Conservation (phyloP, 2,329 filamentous ascomycete species). For the Ascochyta rabiei region DNA sequence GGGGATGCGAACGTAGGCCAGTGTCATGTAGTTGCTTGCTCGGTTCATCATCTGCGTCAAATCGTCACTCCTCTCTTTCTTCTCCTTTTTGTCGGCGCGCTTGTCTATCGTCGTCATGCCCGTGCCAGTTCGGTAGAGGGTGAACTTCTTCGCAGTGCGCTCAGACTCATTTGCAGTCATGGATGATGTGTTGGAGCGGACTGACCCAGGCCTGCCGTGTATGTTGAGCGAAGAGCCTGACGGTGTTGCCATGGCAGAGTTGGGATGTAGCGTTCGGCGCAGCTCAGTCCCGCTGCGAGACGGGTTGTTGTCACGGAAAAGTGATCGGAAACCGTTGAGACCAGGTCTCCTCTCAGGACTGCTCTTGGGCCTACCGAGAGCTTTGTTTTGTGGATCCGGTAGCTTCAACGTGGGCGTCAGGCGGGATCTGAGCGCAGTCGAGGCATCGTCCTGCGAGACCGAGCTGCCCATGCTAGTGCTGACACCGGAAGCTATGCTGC, state of each 20-base stretch:
- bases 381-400: constrained; percentile 51
- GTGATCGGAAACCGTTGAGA: constrained; percentile 40
- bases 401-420: constrained; percentile 78
- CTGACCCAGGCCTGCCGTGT: constrained; percentile 36
- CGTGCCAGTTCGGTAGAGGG: constrained; percentile 48
- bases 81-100: constrained; percentile 51
- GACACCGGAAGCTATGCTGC: constrained; percentile 27
- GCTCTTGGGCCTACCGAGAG: constrained; percentile 34
- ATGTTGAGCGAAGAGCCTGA: constrained; percentile 20
- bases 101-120: constrained; percentile 50
- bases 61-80: constrained; percentile 77
- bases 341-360: constrained; percentile 33
- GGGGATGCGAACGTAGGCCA: constrained; percentile 92
- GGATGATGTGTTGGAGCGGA: constrained; percentile 35
- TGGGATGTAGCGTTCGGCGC: constrained; percentile 41
- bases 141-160: constrained; percentile 47
- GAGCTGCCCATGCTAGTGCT: constrained; percentile 27
- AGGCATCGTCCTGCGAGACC: constrained; percentile 51
- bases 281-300: constrained; percentile 40
- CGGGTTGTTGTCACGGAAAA: constrained; percentile 41
- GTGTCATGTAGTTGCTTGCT: constrained; percentile 96
- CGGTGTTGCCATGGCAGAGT: constrained; percentile 23
- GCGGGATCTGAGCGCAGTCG: constrained; percentile 79
- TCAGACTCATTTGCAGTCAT: constrained; percentile 36
- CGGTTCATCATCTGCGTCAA: constrained; percentile 95